These are phyloP conservation scores for Trichomonas gallinae DNA, from an alignment of 208 protist species.

Conservation along the genomic window DNA sequence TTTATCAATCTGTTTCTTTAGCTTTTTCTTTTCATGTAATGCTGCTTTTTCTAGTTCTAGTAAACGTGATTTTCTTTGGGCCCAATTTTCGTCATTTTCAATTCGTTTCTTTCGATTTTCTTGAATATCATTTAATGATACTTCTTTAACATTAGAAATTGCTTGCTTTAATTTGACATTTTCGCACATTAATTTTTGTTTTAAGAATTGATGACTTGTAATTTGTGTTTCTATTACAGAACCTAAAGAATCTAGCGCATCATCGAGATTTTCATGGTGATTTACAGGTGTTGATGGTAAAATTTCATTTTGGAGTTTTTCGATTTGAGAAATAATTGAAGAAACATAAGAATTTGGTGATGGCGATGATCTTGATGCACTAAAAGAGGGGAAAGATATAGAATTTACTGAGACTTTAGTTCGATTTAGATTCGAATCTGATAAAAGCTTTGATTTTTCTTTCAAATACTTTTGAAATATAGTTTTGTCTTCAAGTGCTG, in stretches of 20 bases:
- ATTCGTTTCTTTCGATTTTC: neutral
- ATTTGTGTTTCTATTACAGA: neutral
- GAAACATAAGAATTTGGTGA: neutral
- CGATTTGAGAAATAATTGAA: neutral
- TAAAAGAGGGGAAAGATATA: no score
- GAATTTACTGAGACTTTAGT: neutral
- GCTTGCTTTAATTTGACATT: neutral
- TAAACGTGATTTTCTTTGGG: neutral
- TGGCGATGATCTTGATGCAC: no score
- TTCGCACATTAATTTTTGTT: neutral
- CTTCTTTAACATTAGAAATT: neutral
- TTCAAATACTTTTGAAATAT: neutral
- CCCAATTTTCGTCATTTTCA: neutral
- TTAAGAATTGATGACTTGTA: neutral
- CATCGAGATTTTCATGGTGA: neutral
- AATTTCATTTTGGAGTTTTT: neutral
- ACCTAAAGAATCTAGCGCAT: neutral
- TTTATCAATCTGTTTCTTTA: neutral
- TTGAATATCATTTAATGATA: neutral
- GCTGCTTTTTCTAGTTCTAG: neutral
- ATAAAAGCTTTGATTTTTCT: neutral
- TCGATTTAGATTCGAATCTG: neutral
- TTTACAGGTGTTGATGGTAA: neutral
- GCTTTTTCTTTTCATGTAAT: neutral
- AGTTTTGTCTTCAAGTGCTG: neutral